A percentile compares a stretch with the other conserved stretches of the same genome.
These are phyloP conservation scores for Bryoglossum gracile DNA, from an alignment of 495 filamentous ascomycete species.

Conservation along the genomic window DNA sequence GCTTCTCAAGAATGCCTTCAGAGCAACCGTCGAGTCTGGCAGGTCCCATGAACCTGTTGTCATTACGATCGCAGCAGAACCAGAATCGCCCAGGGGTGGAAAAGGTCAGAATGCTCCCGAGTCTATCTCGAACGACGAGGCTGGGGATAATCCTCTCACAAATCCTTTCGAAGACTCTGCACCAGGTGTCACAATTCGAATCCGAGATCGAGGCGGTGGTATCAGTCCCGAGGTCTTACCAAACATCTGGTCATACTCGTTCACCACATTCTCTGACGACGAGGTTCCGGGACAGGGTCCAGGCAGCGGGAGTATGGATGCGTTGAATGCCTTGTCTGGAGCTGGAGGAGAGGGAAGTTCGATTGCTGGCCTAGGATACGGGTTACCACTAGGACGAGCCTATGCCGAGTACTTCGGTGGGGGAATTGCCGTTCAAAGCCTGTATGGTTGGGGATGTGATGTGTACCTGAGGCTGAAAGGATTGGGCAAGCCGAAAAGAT, in stretches of 20 bases:
- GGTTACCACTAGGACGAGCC: slow-evolving; percentile 80
- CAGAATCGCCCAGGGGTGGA: slow-evolving; percentile 33
- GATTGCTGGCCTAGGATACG: slow-evolving; percentile 90
- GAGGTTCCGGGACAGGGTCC: slow-evolving; percentile 30
- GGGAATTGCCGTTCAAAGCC: slow-evolving; percentile 85
- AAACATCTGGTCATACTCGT: slow-evolving; percentile 92
- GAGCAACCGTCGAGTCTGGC: slow-evolving; percentile 78
- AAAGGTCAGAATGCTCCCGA: not conserved
- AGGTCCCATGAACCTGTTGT: slow-evolving; percentile 75
- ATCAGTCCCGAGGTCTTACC: slow-evolving; percentile 74
- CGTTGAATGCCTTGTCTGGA: slow-evolving; percentile 62
- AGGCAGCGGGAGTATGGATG: slow-evolving; percentile 50
- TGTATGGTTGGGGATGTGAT: slow-evolving; percentile 88
- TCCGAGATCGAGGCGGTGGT: slow-evolving; percentile 90
- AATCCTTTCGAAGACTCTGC: slow-evolving; percentile 53
- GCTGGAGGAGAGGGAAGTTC: slow-evolving; percentile 60
- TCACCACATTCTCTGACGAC: slow-evolving; percentile 83
- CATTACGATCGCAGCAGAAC: slow-evolving; percentile 85
- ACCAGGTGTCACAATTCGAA: slow-evolving; percentile 88
- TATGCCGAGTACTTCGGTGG: slow-evolving; percentile 99
- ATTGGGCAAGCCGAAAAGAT: slow-evolving; percentile 48
- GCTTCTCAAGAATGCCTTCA: slow-evolving; percentile 92
- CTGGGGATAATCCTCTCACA: slow-evolving; percentile 37
- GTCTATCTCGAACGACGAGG: not conserved
- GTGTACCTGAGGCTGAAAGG: slow-evolving; percentile 79